Evolutionary conservation across 2,329 filamentous ascomycete genomes (phyloP).

Genomic region (Chaetomiaceae sp.): DNA sequence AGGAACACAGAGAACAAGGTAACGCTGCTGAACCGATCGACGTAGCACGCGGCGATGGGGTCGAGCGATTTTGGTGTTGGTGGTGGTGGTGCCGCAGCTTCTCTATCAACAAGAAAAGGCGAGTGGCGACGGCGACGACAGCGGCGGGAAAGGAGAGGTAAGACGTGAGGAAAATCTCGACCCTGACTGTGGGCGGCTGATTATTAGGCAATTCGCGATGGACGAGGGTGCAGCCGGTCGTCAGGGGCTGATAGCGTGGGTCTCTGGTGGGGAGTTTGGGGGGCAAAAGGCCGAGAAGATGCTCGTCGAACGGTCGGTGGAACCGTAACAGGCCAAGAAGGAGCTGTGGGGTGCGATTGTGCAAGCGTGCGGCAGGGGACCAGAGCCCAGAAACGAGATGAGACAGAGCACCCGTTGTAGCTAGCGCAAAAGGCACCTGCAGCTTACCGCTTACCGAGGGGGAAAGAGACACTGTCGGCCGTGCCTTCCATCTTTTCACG

Average conservation of each 20-base stretch:
- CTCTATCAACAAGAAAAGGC: not conserved
- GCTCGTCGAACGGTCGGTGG: not conserved
- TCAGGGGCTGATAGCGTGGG: not conserved
- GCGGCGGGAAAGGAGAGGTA: not conserved
- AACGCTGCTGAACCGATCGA: constrained; percentile 4
- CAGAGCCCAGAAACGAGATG: not conserved
- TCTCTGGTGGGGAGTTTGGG: not conserved
- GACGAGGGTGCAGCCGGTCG: not conserved
- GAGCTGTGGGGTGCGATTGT: too few species aligned
- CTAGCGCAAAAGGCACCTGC: not conserved
- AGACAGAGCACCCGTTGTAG: not conserved
- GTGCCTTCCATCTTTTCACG: too few species aligned
- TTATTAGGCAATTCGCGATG: constrained; percentile 5
- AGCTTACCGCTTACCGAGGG: not conserved
- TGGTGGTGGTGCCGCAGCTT: not conserved
- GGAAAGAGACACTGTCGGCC: not conserved
- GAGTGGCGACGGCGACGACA: constrained; percentile 2
- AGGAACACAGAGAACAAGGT: not conserved
- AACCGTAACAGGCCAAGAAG: not conserved
- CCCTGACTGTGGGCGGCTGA: not conserved
- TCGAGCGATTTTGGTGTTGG: not conserved
- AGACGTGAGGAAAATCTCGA: constrained; percentile 1
- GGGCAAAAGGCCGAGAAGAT: not conserved
- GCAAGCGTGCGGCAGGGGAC: not conserved
- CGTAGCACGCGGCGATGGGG: not conserved